Evolutionary conservation across 805 yeast genomes (phyloP).

Genomic region (Candida awuae): DNA sequence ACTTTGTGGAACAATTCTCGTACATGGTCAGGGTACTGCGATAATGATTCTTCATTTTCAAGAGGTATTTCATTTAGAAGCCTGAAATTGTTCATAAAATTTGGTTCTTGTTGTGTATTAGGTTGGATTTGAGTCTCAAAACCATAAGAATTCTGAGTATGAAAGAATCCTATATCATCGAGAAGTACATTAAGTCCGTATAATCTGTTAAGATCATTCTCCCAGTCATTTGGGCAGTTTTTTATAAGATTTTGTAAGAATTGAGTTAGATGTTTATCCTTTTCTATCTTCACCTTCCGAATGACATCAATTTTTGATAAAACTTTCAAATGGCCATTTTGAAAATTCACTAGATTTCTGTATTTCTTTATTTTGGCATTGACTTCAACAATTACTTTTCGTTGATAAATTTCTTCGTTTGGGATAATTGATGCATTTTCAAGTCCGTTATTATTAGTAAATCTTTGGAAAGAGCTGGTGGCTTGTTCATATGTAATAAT

Average conservation of each 20-base stretch:
- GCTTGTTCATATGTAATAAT: conserved; percentile 14
- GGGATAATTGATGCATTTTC: conserved; percentile 13
- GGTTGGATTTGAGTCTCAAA: background rate
- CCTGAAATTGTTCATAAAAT: no score
- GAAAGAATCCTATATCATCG: conserved; percentile 1
- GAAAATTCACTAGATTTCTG: conserved; percentile 17
- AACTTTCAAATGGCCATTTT: conserved; percentile 8
- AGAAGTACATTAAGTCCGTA: conserved; percentile 10
- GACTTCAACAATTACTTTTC: conserved; percentile 17
- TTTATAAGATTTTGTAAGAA: conserved; percentile 16
- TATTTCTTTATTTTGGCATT: conserved; percentile 15
- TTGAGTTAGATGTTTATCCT: conserved; percentile 11
- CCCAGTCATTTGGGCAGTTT: conserved; percentile 13
- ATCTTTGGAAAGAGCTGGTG: conserved; percentile 6
- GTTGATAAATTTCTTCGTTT: conserved; percentile 12
- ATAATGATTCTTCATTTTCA: background rate
- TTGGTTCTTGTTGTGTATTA: no score
- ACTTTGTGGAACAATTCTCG: no score
- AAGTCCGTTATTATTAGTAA: background rate
- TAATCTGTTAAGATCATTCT: conserved; percentile 8
- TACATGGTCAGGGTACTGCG: background rate
- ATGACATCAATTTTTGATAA: conserved; percentile 12
- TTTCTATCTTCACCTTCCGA: conserved; percentile 4
- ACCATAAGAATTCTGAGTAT: conserved; percentile 1
- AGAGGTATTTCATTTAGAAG: conserved; percentile 3